phyloP scores from a whole-genome alignment of 2,329 filamentous ascomycete species.

The Sarocladiaceae sp. region DNA sequence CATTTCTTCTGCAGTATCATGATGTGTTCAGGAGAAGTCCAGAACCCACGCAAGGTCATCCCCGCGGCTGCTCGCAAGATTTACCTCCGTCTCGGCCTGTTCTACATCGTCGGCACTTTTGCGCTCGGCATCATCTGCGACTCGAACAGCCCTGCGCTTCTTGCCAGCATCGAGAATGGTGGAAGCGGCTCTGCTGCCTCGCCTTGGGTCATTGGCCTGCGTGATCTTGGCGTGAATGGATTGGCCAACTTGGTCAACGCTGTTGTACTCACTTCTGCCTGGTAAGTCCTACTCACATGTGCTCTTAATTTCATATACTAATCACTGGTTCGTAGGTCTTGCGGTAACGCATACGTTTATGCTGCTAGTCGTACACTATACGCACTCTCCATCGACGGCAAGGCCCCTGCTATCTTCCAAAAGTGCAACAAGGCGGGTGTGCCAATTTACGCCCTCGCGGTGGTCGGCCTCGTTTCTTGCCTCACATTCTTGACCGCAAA shows the following conservation, averaged over 20 bases:
- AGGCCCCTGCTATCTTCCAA: conserved; percentile 22
- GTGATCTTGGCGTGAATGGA: conserved; percentile 44
- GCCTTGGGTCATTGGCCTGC: conserved; percentile 50
- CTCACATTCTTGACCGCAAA: conserved; percentile 34
- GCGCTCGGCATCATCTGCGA: conserved; percentile 61
- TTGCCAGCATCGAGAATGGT: conserved; percentile 47
- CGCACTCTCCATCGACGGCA: conserved; percentile 17
- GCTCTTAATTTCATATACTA: no score
- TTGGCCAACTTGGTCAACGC: conserved; percentile 52
- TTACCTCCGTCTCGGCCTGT: conserved; percentile 65
- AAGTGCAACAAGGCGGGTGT: conserved; percentile 40
- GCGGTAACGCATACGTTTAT: conserved; percentile 47
- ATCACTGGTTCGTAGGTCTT: no score
- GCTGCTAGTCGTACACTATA: conserved; percentile 38
- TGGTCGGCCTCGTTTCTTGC: conserved; percentile 27
- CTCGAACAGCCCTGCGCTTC: conserved; percentile 51
- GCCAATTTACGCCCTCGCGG: conserved; percentile 31
- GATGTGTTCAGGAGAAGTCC: conserved; percentile 61
- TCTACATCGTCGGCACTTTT: conserved; percentile 66
- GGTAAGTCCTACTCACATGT: no score
- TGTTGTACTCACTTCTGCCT: conserved; percentile 50
- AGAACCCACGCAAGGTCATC: conserved; percentile 60
- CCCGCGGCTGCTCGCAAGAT: conserved; percentile 67
- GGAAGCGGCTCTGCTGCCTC: conserved; percentile 48
- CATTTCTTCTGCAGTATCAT: no score